phyloP scores from a whole-genome alignment of 2,329 filamentous ascomycete species.

The Pseudogymnoascus sp. region DNA sequence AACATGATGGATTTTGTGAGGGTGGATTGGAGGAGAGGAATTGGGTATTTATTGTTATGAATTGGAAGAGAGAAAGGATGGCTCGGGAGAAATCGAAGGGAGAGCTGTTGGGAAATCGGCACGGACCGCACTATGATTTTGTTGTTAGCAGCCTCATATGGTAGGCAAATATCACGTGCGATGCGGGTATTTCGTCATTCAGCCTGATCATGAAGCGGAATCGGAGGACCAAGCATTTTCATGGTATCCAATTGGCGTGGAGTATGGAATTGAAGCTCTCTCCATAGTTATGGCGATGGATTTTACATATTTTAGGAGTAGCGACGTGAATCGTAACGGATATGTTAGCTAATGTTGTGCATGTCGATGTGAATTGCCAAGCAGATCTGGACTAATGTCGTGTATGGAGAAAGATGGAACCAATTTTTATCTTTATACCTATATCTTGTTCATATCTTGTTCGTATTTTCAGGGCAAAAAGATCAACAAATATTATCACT shows the following conservation, averaged over 20 bases:
- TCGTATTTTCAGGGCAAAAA: neutral
- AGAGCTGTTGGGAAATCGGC: constrained; percentile 9
- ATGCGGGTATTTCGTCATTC: neutral
- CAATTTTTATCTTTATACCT: neutral
- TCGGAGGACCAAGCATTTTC: neutral
- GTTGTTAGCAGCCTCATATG: neutral
- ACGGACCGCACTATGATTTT: constrained; percentile 9
- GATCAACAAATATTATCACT: neutral
- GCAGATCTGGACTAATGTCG: neutral
- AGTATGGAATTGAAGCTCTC: neutral
- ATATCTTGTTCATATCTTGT: neutral
- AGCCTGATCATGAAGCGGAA: constrained; percentile 6
- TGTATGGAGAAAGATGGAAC: neutral
- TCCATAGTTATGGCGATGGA: neutral
- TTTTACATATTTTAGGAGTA: neutral
- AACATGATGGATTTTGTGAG: constrained; percentile 53
- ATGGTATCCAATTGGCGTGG: neutral
- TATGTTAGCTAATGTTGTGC: neutral
- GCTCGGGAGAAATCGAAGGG: constrained; percentile 7
- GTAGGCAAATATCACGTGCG: neutral
- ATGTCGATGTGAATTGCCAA: neutral
- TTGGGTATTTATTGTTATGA: constrained; percentile 16
- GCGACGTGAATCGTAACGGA: neutral
- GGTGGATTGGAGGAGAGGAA: constrained; percentile 14
- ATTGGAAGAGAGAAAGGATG: constrained; percentile 11